These are phyloP conservation scores for Saccharomycopsis javanensis DNA, from an alignment of 805 yeast genomes.

Conservation along the genomic window DNA sequence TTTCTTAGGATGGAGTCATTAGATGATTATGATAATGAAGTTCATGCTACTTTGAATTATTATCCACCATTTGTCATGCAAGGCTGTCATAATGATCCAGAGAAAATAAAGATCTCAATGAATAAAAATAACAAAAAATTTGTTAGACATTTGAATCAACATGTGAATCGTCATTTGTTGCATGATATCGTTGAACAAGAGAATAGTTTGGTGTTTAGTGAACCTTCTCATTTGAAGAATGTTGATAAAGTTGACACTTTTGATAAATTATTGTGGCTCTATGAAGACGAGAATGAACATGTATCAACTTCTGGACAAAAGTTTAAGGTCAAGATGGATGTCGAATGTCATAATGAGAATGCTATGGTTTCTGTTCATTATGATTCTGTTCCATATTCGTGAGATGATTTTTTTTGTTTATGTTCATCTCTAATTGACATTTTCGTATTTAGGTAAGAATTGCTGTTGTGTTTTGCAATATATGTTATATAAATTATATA, in stretches of 20 bases:
- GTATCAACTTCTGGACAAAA: slow-evolving; percentile 46
- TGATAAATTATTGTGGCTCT: slow-evolving; percentile 52
- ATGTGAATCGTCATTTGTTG: slow-evolving; percentile 59
- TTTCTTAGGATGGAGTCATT: slow-evolving; percentile 63
- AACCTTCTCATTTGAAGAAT: slow-evolving; percentile 39
- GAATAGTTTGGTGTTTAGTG: slow-evolving; percentile 39
- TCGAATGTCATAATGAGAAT: slow-evolving; percentile 55
- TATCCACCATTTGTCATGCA: slow-evolving; percentile 66
- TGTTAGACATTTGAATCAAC: slow-evolving; percentile 66
- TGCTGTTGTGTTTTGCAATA: too few relatives aligned
- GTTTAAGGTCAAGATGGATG: slow-evolving; percentile 56
- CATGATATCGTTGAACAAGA: slow-evolving; percentile 45
- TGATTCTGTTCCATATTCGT: slow-evolving; percentile 6
- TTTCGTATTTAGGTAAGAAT: too few relatives aligned
- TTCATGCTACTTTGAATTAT: slow-evolving; percentile 57
- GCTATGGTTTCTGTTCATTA: slow-evolving; percentile 63
- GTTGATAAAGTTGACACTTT: slow-evolving; percentile 38
- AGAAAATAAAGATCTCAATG: slow-evolving; percentile 61
- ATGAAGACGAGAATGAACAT: slow-evolving; percentile 47
- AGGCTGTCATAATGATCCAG: slow-evolving; percentile 59
- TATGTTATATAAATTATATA: too few relatives aligned
- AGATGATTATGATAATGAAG: slow-evolving; percentile 57
- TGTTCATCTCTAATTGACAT: neutral
- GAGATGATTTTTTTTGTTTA: neutral
- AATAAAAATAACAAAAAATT: slow-evolving; percentile 65